Percentiles rank a stretch among this genome's conserved stretches.
phyloP scores from a whole-genome alignment of 2,329 filamentous ascomycete genomes.

The Colletotrichum chlorophyti region DNA sequence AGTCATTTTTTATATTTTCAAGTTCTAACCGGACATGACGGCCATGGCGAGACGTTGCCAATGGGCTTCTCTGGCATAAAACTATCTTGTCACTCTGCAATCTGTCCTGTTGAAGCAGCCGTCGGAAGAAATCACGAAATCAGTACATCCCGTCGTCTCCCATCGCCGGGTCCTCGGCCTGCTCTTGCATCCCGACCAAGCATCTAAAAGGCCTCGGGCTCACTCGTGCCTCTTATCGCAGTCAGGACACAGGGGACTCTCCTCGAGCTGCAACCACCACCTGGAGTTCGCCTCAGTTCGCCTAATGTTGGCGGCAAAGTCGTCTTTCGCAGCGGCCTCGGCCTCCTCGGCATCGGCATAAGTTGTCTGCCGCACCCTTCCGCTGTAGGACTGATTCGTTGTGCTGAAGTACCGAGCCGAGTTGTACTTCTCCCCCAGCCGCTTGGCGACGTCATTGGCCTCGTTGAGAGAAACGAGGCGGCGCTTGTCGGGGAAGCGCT shows the following conservation, averaged over 20 bases:
- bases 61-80: too few relatives aligned
- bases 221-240: conserved; percentile 6
- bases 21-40: too few relatives aligned
- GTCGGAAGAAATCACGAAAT: too few relatives aligned
- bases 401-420: conserved; percentile 45
- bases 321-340: conserved; percentile 33
- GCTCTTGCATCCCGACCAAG: neutral
- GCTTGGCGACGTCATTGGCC: conserved; percentile 64
- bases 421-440: conserved; percentile 58
- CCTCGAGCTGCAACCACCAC: conserved; percentile 2
- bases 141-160: too few relatives aligned
- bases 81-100: neutral
- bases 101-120: too few relatives aligned
- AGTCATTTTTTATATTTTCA: too few relatives aligned
- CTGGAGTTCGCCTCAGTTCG: neutral
- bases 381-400: conserved; percentile 45
- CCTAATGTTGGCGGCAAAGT: conserved; percentile 37
- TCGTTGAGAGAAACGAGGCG: conserved; percentile 61
- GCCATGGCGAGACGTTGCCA: too few relatives aligned
- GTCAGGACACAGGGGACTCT: neutral
- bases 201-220: neutral
- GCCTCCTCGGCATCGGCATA: conserved; percentile 35
- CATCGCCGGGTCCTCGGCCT: too few relatives aligned
- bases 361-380: conserved; percentile 36
- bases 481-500: conserved; percentile 44